A percentile compares a stretch with the other conserved stretches of the same genome.
These are phyloP conservation scores for Alternaria postmessia DNA, from an alignment of 2,329 filamentous ascomycete genomes.

Conservation along the genomic window DNA sequence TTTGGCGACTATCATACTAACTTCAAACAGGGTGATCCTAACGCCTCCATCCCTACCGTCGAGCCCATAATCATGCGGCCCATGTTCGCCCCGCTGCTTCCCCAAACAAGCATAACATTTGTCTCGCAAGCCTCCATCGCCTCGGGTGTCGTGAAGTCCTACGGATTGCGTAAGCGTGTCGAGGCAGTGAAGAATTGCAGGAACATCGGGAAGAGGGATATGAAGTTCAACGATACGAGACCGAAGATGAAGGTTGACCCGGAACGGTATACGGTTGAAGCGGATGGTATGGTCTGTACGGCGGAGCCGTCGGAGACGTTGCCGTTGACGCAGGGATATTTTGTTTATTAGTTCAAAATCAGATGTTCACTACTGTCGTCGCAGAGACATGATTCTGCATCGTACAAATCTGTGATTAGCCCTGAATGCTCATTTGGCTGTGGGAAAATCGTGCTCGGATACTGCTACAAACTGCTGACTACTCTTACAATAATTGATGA, in stretches of 20 bases:
- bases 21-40: slow-evolving; percentile 55
- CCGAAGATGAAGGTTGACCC: slow-evolving; percentile 92
- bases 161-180: slow-evolving; percentile 79
- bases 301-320: slow-evolving; percentile 75
- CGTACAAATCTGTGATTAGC: not conserved
- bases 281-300: slow-evolving; percentile 76
- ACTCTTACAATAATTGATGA: not conserved
- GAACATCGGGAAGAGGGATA: slow-evolving; percentile 79
- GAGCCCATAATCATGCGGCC: slow-evolving; percentile 84
- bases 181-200: slow-evolving; percentile 82
- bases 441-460: not conserved
- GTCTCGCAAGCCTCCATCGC: slow-evolving; percentile 77
- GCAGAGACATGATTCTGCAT: not conserved
- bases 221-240: slow-evolving; percentile 86
- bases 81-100: slow-evolving; percentile 83
- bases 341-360: slow-evolving; percentile 67
- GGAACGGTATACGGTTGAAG: slow-evolving; percentile 86
- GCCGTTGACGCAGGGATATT: slow-evolving; percentile 80
- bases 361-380: not conserved
- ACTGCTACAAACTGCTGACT: not conserved
- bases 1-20: slow-evolving; percentile 1
- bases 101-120: slow-evolving; percentile 78
- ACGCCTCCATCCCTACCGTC: slow-evolving; percentile 77
- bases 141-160: slow-evolving; percentile 71
- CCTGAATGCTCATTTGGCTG: no score